Evolutionary conservation across 1,139 yeast species (phyloP), one percentile per base, ranked within the genome.

Genomic region (Kurtzmaniella quercitrusa): DNA sequence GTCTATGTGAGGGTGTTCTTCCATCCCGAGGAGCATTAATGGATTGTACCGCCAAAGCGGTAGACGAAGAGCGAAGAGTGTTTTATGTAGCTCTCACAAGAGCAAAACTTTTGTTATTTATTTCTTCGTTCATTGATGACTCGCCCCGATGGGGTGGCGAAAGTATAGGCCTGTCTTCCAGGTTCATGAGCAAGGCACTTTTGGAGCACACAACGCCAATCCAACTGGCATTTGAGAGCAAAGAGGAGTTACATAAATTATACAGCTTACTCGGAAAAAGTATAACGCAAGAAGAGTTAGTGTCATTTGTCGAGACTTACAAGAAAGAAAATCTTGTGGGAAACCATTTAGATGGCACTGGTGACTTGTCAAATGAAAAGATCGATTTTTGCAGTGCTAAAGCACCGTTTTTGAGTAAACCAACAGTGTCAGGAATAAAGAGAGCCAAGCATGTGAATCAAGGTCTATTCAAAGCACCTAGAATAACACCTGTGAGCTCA

Each of bases 51-150:
- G 61, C 55, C 2, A 59, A 53, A 5, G 63, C 66, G 0, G 50
- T 78, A 3, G 74, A 83, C 50, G 97, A 91, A 60, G 97, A 88
- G 55, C 66, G 95, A 43, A 65, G 98, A 40, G 78, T 94, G 54
- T 74, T 89, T 50, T 93, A 88, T 57, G 98, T 93, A 7, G 96
- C 96, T 0, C 68, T 84, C 38, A 89, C 97, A 0, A 71, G 98
- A 49, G 95, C 97, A 0, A 84, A 85, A 57, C 41, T 50, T 1
- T 51, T 73, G 16, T 52, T 72, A 9, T 67, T 61, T 42, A 40
- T 71, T 2, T 67, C 76, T 5, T 63, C 73, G 0, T 65, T 66
- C 39, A 55, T 53, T 1, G 68, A 63, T 33, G 42, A 44, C n/a
- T 47, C 47, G 34, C 54, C 51, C 12, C 44, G 46, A 26, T 52